A percentile compares a stretch with the other conserved stretches of the same genome.
Conservation (phyloP, 345 rosid genomes). For the Aquilaria yunnanensis region DNA sequence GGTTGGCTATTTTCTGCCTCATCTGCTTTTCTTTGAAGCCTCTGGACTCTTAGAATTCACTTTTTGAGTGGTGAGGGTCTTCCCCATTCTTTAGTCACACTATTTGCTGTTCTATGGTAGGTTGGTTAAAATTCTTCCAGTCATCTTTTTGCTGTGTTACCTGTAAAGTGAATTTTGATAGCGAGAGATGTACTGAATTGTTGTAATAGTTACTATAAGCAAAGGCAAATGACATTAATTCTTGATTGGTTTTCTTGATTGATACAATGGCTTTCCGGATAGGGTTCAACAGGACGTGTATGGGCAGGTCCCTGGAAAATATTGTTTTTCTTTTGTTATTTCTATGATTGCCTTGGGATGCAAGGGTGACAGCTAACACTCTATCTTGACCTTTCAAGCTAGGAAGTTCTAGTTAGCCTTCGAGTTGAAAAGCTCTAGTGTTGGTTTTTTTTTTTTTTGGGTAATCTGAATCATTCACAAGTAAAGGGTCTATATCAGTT, state of each 20-base stretch:
- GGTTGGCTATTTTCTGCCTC: conserved; percentile 7
- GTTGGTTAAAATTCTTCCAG: conserved; percentile 25
- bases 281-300: not conserved
- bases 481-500: too few species aligned
- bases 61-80: conserved; percentile 35
- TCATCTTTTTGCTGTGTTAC: conserved; percentile 23
- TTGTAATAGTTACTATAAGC: conserved; percentile 46
- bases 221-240: conserved; percentile 20
- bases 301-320: not conserved
- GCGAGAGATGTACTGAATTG: conserved; percentile 44
- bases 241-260: conserved; percentile 8
- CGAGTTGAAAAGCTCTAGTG: too few species aligned
- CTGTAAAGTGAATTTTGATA: conserved; percentile 72
- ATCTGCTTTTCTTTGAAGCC: conserved; percentile 5
- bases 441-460: too few species aligned
- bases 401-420: too few species aligned
- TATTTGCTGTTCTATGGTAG: conserved; percentile 28
- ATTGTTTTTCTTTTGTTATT: too few species aligned
- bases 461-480: too few species aligned
- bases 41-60: conserved; percentile 25
- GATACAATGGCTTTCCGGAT: conserved; percentile 7
- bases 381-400: too few species aligned
- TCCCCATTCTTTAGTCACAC: conserved; percentile 28
- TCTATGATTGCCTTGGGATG: too few species aligned
- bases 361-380: too few species aligned